These are phyloP conservation scores for Pleodorina starrii DNA, from an alignment of 139 green algal genomes.

Conservation along the genomic window DNA sequence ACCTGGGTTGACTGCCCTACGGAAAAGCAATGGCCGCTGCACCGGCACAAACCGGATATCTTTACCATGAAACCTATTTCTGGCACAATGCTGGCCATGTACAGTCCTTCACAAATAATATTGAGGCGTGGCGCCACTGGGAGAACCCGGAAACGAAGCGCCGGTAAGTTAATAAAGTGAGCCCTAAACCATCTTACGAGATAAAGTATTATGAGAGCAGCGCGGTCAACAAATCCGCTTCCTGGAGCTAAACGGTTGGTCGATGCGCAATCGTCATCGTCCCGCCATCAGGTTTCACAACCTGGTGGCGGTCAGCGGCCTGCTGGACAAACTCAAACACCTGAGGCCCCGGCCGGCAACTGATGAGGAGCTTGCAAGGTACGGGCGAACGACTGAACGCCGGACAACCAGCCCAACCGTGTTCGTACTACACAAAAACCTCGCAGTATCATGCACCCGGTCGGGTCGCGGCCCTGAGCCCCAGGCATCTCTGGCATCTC, in stretches of 20 bases:
- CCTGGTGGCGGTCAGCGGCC: slow-evolving; percentile 58
- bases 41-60: slow-evolving; percentile 13
- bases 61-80: slow-evolving; percentile 37
- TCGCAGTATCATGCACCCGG: too few relatives aligned
- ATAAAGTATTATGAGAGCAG: too few relatives aligned
- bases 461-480: too few relatives aligned
- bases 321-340: slow-evolving; percentile 59
- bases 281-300: slow-evolving; percentile 67
- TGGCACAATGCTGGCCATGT: slow-evolving; percentile 44
- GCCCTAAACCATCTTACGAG: too few relatives aligned
- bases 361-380: slow-evolving; percentile 56
- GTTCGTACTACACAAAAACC: too few relatives aligned
- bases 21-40: not conserved
- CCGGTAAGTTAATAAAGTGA: not conserved
- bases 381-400: too few relatives aligned
- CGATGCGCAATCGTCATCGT: too few relatives aligned
- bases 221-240: too few relatives aligned
- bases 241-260: too few relatives aligned
- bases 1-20: not conserved
- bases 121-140: slow-evolving; percentile 61
- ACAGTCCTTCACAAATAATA: not conserved
- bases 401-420: too few relatives aligned
- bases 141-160: slow-evolving; percentile 74
- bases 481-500: too few relatives aligned
- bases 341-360: slow-evolving; percentile 62